Evolutionary conservation across 2,329 filamentous ascomycete species (phyloP).

Genomic region (Furcasterigmium sp.): DNA sequence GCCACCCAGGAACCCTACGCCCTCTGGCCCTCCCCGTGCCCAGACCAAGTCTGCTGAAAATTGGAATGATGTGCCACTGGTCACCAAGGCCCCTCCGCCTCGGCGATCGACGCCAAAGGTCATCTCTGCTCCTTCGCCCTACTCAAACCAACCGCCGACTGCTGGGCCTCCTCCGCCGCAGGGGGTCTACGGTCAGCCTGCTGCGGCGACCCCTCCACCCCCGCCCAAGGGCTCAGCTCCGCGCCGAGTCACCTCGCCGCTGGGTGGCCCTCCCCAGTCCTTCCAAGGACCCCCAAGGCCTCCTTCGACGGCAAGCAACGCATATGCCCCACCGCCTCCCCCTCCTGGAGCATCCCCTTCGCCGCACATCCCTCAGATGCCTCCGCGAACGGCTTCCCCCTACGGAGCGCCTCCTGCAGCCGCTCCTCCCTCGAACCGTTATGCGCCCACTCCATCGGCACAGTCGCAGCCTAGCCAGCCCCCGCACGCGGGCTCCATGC

Average conservation of each 20-base stretch:
- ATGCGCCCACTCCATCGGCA: constrained; percentile 61
- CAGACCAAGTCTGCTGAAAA: constrained; percentile 67
- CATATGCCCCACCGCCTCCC: constrained; percentile 58
- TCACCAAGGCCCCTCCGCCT: constrained; percentile 66
- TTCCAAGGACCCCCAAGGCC: constrained; percentile 41
- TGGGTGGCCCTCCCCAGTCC: constrained; percentile 48
- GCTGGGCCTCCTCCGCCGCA: constrained; percentile 49
- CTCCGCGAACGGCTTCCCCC: constrained; percentile 73
- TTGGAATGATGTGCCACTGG: constrained; percentile 94
- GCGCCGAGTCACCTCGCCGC: constrained; percentile 68
- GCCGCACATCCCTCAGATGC: constrained; percentile 44
- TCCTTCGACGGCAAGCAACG: constrained; percentile 52
- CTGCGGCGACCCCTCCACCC: constrained; percentile 67
- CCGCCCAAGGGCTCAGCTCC: constrained; percentile 72
- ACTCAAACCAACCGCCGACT: constrained; percentile 57
- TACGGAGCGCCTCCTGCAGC: constrained; percentile 75
- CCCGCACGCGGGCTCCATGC: constrained; percentile 25
- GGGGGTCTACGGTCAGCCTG: constrained; percentile 54
- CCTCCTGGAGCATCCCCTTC: constrained; percentile 20
- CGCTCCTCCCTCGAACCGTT: constrained; percentile 67
- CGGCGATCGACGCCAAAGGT: constrained; percentile 70
- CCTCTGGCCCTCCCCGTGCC: constrained; percentile 62
- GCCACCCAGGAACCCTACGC: constrained; percentile 55
- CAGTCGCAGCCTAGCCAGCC: constrained; percentile 45
- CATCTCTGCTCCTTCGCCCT: constrained; percentile 68